Conservation (phyloP, 2,329 filamentous ascomycete genomes). For the Cytospora leucostoma region DNA sequence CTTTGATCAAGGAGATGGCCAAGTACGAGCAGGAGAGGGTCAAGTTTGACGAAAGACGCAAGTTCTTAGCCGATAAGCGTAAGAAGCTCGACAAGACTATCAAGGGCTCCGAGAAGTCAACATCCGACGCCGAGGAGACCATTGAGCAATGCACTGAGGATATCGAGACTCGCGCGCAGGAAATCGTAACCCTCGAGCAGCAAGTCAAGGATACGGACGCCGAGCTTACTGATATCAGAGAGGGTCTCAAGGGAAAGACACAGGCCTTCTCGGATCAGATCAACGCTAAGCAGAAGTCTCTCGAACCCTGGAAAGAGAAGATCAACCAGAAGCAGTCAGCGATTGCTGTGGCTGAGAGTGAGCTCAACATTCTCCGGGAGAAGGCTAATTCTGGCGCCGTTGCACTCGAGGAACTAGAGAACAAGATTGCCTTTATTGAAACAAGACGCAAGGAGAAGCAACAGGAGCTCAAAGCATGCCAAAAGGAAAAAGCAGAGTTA, state of each 20-base stretch:
- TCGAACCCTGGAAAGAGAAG: slow-evolving; percentile 96
- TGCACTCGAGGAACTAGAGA: slow-evolving; percentile 78
- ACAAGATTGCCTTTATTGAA: slow-evolving; percentile 74
- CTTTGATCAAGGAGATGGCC: slow-evolving; percentile 79
- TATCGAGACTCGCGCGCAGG: slow-evolving; percentile 72
- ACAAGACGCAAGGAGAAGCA: slow-evolving; percentile 71
- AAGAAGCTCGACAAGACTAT: slow-evolving; percentile 94
- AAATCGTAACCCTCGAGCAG: slow-evolving; percentile 75
- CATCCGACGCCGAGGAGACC: slow-evolving; percentile 72
- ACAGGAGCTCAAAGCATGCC: slow-evolving; percentile 73
- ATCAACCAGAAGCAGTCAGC: slow-evolving; percentile 95
- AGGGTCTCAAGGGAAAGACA: slow-evolving; percentile 91
- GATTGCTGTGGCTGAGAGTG: slow-evolving; percentile 92
- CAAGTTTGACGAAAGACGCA: slow-evolving; percentile 97
- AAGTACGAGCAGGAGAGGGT: slow-evolving; percentile 96
- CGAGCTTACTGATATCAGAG: slow-evolving; percentile 79
- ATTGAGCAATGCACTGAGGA: slow-evolving; percentile 78
- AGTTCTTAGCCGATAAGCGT: slow-evolving; percentile 86
- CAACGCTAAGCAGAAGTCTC: slow-evolving; percentile 83
- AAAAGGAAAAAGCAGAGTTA: slow-evolving; percentile 69
- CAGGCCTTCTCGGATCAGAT: slow-evolving; percentile 94
- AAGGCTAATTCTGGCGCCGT: slow-evolving; percentile 85
- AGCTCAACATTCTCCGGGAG: slow-evolving; percentile 87
- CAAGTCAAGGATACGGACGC: slow-evolving; percentile 77
- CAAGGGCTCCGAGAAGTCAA: slow-evolving; percentile 71